Evolutionary conservation across 2,329 filamentous ascomycete genomes (phyloP).

Genomic region (Trichophaea hybrida): DNA sequence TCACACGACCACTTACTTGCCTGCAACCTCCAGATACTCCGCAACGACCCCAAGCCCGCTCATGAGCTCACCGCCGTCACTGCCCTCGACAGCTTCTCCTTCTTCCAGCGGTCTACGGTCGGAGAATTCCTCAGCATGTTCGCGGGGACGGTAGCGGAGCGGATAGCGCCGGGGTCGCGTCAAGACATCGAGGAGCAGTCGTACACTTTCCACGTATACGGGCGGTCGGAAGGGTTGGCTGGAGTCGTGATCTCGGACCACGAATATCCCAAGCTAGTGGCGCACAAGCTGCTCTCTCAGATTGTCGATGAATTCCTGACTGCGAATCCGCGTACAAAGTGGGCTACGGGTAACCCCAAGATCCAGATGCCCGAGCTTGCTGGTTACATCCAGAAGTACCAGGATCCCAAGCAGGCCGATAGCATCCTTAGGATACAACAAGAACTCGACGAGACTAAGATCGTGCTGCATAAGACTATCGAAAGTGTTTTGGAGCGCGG

Average conservation of each 20-base stretch:
- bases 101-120: conserved; percentile 43
- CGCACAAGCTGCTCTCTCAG: conserved; percentile 69
- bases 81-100: conserved; percentile 63
- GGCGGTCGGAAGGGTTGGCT: conserved; percentile 57
- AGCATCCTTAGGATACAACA: conserved; percentile 92
- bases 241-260: conserved; percentile 65
- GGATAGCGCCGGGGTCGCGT: conserved; percentile 64
- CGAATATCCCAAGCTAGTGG: conserved; percentile 62
- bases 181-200: conserved; percentile 73
- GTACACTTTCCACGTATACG: conserved; percentile 66
- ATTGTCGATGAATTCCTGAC: conserved; percentile 40
- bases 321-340: conserved; percentile 46
- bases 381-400: conserved; percentile 64
- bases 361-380: conserved; percentile 59
- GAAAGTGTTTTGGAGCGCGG: conserved; percentile 76
- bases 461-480: conserved; percentile 92
- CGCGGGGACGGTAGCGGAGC: conserved; percentile 73
- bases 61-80: conserved; percentile 63
- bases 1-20: conserved; percentile 2
- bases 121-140: conserved; percentile 69
- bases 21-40: conserved; percentile 50
- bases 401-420: conserved; percentile 78
- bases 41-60: conserved; percentile 62
- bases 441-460: conserved; percentile 95
- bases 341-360: conserved; percentile 41